phyloP scores from a whole-genome alignment of 2,329 filamentous ascomycete genomes.

The Fusarium stilboides region DNA sequence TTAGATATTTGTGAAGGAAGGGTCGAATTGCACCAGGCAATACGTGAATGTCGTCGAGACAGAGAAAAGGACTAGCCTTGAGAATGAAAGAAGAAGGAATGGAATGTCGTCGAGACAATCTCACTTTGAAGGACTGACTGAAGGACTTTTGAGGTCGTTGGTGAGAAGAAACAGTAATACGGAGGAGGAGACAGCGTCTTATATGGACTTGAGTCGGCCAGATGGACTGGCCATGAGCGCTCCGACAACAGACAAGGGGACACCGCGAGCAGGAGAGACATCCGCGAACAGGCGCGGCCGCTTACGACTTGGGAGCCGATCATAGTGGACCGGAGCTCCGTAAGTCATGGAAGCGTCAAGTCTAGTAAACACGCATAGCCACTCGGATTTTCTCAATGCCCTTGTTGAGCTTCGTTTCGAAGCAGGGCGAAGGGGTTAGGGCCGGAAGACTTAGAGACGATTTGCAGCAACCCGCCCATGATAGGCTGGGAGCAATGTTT shows the following conservation, averaged over 20 bases:
- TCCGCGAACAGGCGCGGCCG: conserved; percentile 42
- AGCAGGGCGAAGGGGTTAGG: conserved; percentile 56
- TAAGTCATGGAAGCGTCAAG: conserved; percentile 52
- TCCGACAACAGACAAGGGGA: conserved; percentile 34
- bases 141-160: conserved; percentile 49
- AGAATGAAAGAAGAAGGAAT: conserved; percentile 48
- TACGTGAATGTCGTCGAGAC: conserved; percentile 42
- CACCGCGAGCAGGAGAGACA: conserved; percentile 26
- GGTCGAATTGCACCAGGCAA: conserved; percentile 50
- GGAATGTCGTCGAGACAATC: conserved; percentile 50
- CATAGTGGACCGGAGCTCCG: conserved; percentile 34
- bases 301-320: conserved; percentile 35
- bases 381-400: conserved; percentile 43
- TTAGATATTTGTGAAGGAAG: conserved; percentile 43
- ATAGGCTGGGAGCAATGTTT: conserved; percentile 53
- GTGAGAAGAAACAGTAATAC: conserved; percentile 30
- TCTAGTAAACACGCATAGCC: conserved; percentile 34
- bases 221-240: conserved; percentile 39
- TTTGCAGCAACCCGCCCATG: conserved; percentile 42
- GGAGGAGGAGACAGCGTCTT: conserved; percentile 41
- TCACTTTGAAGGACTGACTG: conserved; percentile 50
- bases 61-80: conserved; percentile 50
- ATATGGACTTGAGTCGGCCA: conserved; percentile 41
- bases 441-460: conserved; percentile 46
- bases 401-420: conserved; percentile 55